phyloP scores from a whole-genome alignment of 805 yeast genomes.

The Yarrowia bubula region DNA sequence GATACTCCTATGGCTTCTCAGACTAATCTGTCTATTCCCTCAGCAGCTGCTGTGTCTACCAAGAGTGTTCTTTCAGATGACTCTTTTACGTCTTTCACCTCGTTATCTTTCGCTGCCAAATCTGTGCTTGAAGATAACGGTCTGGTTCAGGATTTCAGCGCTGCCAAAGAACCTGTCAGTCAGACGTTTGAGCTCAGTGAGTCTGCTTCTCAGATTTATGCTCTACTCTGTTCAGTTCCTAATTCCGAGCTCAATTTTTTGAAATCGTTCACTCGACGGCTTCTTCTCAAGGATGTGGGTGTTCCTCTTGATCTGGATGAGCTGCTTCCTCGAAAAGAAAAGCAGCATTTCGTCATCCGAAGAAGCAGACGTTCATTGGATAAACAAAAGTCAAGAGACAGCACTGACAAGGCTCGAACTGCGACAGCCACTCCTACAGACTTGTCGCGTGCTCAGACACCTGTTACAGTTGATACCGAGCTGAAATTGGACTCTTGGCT shows the following conservation, averaged over 20 bases:
- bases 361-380: conserved; percentile 1
- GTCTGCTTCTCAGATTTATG: conserved; percentile 13
- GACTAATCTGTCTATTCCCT: background rate
- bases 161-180: background rate
- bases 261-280: conserved; percentile 61
- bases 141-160: background rate
- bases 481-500: conserved; percentile 36
- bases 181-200: background rate
- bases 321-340: conserved; percentile 38
- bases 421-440: background rate
- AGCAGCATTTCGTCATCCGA: conserved; percentile 34
- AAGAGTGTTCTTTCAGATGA: background rate
- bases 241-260: conserved; percentile 6
- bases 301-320: conserved; percentile 73
- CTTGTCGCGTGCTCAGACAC: conserved; percentile 3
- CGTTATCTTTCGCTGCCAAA: conserved; percentile 1
- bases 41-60: background rate
- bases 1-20: conserved; percentile 5
- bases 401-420: background rate
- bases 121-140: conserved; percentile 11
- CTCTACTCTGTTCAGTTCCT: conserved; percentile 12
- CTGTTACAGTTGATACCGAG: conserved; percentile 27
- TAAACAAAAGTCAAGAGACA: background rate
- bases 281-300: conserved; percentile 61
- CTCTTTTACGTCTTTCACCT: background rate